Base-by-base conservation (phyloP, 257 asterid genomes). In the Rauvolfia tetraphylla region DNA sequence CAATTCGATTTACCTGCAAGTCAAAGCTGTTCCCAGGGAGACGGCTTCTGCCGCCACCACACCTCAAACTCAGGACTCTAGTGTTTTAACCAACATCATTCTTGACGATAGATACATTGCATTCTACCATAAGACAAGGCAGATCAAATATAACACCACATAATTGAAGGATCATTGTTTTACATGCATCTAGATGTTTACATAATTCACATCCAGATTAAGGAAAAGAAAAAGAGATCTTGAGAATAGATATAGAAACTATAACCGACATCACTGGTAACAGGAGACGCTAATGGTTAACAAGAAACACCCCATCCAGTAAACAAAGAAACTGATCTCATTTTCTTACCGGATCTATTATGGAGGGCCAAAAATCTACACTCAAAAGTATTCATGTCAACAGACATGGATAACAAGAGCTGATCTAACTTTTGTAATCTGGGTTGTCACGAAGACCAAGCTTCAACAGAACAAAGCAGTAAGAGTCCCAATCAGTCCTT, bases 401-500 rank as follows among this genome's bases (percentile, higher is more conserved):
- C 15, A 17, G 27, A 23, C 13, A 46, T 18, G 5, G 34, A 62
- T 25, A 39, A 20, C 2, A 41, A 36, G 63, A 56, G 74, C 68
- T 57, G n/a, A 71, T 70, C 84, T 89, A 87, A 42, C 84, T 81
- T 76, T 92, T 92, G 69, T 84, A 38, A 76, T 83, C 92, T 7
- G 89, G 86, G 78, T 89, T 88, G 83, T 90, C 97, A 0, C 96
- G 91, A 61, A 93, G 91, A 72, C 93, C 98, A 71, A 93, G 93
- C 83, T 88, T 90, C 13, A 90, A 85, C 27, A 91, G 89, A 72
- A 93, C 88, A 49, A 91, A 84, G 83, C 88, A 79, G 87, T 88
- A 93, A 0, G 97, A 91, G 51, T 89, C 97, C 93, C 93, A 91
- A 73, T 93, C 97, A 48, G 97, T 93, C 67, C 91, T 83, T 59